A percentile compares a stretch with the other conserved stretches of the same genome.
Evolutionary conservation across 2,329 filamentous ascomycete genomes (phyloP).

Genomic region (Xylaria sp.): DNA sequence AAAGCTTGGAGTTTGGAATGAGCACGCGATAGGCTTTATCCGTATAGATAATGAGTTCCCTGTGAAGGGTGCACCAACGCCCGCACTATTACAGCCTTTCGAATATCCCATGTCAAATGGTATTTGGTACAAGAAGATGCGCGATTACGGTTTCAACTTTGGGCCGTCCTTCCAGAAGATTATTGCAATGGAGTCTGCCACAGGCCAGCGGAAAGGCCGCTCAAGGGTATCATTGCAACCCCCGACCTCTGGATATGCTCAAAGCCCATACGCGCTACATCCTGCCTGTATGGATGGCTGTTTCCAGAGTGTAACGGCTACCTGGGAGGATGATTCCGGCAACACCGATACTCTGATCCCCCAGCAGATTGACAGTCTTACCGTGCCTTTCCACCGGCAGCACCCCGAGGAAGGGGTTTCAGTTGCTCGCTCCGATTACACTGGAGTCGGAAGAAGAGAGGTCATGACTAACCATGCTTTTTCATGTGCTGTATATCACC

Average conservation of each 20-base stretch:
- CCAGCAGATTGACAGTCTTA: background rate
- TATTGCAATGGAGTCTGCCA: background rate
- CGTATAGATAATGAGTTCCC: background rate
- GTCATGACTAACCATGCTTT: background rate
- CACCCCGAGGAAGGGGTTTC: background rate
- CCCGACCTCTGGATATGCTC: background rate
- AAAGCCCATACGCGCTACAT: conserved; percentile 2
- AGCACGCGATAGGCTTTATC: conserved; percentile 12
- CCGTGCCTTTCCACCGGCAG: background rate
- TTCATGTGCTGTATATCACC: background rate
- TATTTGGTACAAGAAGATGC: conserved; percentile 14
- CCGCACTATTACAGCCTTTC: background rate
- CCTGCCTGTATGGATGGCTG: conserved; percentile 18
- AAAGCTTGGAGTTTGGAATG: background rate
- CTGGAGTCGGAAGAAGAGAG: conserved; percentile 3
- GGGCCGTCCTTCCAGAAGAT: conserved; percentile 11
- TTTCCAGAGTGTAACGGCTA: conserved; percentile 8
- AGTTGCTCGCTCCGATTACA: conserved; percentile 5
- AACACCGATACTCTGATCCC: background rate
- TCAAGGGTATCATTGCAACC: background rate
- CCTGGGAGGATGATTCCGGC: background rate
- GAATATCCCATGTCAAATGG: background rate
- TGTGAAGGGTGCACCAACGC: background rate
- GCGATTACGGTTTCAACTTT: conserved; percentile 2
- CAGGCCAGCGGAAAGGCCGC: background rate